Evolutionary conservation across 345 rosid genomes (phyloP).

Genomic region (Rhodomyrtus tomentosa): DNA sequence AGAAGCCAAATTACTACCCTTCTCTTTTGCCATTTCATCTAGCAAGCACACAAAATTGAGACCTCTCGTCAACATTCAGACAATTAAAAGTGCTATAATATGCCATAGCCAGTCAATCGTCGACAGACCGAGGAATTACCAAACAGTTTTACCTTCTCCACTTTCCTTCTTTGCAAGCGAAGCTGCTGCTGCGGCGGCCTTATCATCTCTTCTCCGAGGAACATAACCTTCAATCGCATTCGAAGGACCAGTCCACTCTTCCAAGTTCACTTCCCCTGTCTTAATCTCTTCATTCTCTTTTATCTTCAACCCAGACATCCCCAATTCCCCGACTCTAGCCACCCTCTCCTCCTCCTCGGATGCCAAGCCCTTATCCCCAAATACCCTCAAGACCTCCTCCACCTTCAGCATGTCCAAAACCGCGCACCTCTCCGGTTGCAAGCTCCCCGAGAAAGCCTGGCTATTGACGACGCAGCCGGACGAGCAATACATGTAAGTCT

Average conservation of each 20-base stretch:
- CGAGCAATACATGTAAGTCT: constrained; percentile 59
- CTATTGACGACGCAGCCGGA: constrained; percentile 47
- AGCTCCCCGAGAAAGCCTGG: constrained; percentile 32
- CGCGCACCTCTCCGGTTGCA: constrained; percentile 44
- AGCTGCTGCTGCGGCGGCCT: background rate
- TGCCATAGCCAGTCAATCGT: background rate
- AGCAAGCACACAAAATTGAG: background rate
- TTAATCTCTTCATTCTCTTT: constrained; percentile 33
- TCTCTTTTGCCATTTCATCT: background rate
- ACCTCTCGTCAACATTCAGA: background rate
- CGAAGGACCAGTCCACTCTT: constrained; percentile 56
- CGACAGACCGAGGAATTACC: background rate
- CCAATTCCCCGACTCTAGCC: constrained; percentile 26
- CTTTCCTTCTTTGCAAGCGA: background rate
- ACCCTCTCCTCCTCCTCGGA: constrained; percentile 5
- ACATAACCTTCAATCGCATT: constrained; percentile 87
- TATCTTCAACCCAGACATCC: constrained; percentile 38
- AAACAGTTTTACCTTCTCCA: constrained; percentile 18
- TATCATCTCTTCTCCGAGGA: constrained; percentile 24
- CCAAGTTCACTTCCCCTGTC: constrained; percentile 21
- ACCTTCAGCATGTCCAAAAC: constrained; percentile 31
- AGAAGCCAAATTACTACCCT: background rate
- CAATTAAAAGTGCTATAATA: background rate
- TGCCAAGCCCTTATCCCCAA: constrained; percentile 17
- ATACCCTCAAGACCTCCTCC: constrained; percentile 33